These are phyloP conservation scores for Clavispora carvajalis DNA, from an alignment of 805 yeast genomes.

Conservation along the genomic window DNA sequence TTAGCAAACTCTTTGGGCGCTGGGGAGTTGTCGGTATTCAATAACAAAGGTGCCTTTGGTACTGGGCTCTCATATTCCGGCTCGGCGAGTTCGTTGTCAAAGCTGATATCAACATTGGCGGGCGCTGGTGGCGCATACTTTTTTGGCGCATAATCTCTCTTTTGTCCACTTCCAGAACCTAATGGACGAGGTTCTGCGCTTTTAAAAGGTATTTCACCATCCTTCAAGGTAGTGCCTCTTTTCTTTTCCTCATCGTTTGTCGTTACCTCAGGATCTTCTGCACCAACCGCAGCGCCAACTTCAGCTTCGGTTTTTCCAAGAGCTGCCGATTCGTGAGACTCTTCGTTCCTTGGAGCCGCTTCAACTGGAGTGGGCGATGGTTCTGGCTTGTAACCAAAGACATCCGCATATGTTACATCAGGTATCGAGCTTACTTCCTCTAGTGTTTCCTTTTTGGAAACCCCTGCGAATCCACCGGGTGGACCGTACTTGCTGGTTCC, in stretches of 20 bases:
- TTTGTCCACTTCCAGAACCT: neutral
- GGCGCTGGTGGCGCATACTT: slow-evolving; percentile 3
- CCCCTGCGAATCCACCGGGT: too few species aligned
- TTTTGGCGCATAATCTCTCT: neutral
- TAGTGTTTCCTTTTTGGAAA: neutral
- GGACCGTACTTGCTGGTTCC: slow-evolving; percentile 12
- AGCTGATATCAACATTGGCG: slow-evolving; percentile 29
- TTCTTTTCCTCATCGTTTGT: too few species aligned
- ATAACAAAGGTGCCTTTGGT: slow-evolving; percentile 4
- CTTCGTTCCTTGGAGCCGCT: neutral
- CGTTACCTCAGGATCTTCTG: too few species aligned
- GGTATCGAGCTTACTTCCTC: neutral
- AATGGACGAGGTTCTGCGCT: neutral
- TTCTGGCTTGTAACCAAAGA: slow-evolving; percentile 2
- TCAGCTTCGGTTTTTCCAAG: neutral
- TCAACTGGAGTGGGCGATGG: neutral
- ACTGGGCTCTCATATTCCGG: slow-evolving; percentile 6
- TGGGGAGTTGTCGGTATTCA: slow-evolving; percentile 6
- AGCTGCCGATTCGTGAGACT: neutral
- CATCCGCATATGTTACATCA: slow-evolving; percentile 2
- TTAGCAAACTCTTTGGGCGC: slow-evolving; percentile 15
- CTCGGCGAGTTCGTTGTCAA: slow-evolving; percentile 18
- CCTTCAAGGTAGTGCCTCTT: too few species aligned
- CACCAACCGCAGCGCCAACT: too few species aligned
- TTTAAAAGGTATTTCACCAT: too few species aligned